These are phyloP conservation scores for Neofusicoccum sp. DNA, from an alignment of 2,329 filamentous ascomycete genomes.

Conservation along the genomic window DNA sequence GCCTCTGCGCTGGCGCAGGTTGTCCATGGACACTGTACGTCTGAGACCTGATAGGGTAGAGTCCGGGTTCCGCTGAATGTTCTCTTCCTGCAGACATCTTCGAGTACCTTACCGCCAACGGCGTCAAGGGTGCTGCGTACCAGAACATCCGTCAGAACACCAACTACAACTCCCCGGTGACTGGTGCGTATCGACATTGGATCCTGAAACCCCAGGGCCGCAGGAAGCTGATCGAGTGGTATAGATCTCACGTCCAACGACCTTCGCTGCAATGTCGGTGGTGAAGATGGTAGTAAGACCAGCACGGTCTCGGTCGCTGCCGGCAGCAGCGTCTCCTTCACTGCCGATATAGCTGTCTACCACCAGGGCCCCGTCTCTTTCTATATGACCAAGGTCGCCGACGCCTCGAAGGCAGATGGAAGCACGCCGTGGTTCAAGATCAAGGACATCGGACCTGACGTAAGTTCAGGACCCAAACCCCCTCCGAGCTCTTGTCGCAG, in stretches of 20 bases:
- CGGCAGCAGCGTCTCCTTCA: constrained; percentile 35
- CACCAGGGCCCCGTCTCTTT: constrained; percentile 39
- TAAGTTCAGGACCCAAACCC: neutral
- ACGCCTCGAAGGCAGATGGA: constrained; percentile 34
- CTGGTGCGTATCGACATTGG: constrained; percentile 13
- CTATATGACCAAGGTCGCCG: constrained; percentile 38
- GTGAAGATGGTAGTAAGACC: constrained; percentile 28
- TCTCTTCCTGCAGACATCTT: constrained; percentile 34
- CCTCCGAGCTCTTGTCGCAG: too few species aligned
- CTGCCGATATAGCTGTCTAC: constrained; percentile 37
- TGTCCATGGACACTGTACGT: constrained; percentile 37
- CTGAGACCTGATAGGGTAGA: neutral
- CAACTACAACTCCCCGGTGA: constrained; percentile 39
- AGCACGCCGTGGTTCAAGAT: constrained; percentile 40
- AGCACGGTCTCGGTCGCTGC: constrained; percentile 36
- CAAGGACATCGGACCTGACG: constrained; percentile 38
- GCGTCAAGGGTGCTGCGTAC: constrained; percentile 32
- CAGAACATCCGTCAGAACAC: constrained; percentile 39
- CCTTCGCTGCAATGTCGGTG: constrained; percentile 39
- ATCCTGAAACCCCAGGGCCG: neutral
- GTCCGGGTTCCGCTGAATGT: neutral
- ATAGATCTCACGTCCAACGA: constrained; percentile 28
- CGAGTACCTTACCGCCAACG: constrained; percentile 37
- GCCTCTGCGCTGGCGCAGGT: constrained; percentile 33
- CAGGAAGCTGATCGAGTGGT: neutral